Conservation (phyloP, 1,139 yeast genomes). For the Diutina sp. region DNA sequence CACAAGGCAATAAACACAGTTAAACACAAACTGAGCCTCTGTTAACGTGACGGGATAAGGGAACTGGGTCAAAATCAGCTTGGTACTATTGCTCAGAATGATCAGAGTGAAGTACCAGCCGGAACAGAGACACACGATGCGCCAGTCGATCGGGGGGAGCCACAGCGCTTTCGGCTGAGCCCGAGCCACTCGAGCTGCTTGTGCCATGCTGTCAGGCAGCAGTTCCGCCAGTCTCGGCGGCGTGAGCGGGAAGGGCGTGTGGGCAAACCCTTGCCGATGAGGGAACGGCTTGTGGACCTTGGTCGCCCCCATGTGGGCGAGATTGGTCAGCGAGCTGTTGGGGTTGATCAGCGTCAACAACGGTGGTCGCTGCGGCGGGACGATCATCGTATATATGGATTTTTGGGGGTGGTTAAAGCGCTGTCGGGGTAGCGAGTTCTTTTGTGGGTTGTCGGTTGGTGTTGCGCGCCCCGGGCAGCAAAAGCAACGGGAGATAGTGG, state of each 20-base stretch:
- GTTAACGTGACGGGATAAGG: conserved; percentile 77
- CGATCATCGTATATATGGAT: conserved; percentile 6
- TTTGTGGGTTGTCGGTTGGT: not conserved
- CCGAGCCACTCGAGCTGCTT: not conserved
- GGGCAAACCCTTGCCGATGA: conserved; percentile 5
- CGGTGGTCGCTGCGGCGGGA: conserved; percentile 5
- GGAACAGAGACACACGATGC: conserved; percentile 35
- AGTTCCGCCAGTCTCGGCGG: conserved; percentile 9
- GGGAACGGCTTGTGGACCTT: conserved; percentile 7
- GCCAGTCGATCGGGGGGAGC: conserved; percentile 18
- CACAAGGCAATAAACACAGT: conserved; percentile 38
- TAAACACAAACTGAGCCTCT: conserved; percentile 69
- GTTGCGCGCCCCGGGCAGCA: not conserved
- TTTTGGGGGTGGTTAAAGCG: conserved; percentile 3
- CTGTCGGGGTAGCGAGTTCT: not conserved
- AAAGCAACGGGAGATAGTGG: not conserved
- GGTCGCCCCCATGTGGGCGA: conserved; percentile 4
- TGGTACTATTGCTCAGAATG: conserved; percentile 69
- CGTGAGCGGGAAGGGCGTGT: conserved; percentile 2
- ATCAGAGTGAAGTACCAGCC: conserved; percentile 80
- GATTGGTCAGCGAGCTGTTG: conserved; percentile 9
- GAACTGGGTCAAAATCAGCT: conserved; percentile 55
- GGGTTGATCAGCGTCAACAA: conserved; percentile 12
- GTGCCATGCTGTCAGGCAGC: conserved; percentile 20
- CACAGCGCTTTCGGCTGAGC: conserved; percentile 2